phyloP scores from a whole-genome alignment of 768 basidiomycete species.

The Pisolithus sp. region DNA sequence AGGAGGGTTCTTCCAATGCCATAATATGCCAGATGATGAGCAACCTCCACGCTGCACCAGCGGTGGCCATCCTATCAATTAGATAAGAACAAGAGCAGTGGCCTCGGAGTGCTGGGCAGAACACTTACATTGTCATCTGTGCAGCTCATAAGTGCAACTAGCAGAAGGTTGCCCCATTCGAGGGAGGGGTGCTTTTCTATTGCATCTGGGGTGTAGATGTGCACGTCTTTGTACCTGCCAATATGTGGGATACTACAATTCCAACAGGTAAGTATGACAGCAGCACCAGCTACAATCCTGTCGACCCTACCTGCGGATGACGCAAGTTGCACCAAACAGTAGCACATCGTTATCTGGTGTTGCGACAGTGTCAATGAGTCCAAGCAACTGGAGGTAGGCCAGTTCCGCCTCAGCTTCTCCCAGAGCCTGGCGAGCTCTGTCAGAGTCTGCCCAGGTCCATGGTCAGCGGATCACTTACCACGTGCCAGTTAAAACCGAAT shows the following conservation, averaged over 20 bases:
- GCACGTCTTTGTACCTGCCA: background rate
- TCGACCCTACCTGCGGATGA: too few relatives aligned
- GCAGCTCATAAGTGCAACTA: background rate
- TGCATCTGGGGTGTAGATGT: background rate
- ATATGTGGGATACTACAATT: too few relatives aligned
- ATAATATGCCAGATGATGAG: background rate
- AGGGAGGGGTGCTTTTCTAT: background rate
- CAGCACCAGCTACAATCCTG: too few relatives aligned
- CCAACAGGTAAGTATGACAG: too few relatives aligned
- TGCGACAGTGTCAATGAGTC: background rate
- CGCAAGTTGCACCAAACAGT: constrained; percentile 1
- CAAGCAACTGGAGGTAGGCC: background rate
- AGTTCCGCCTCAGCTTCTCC: constrained; percentile 4
- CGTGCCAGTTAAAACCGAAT: constrained; percentile 35
- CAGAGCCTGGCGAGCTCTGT: background rate
- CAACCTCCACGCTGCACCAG: background rate
- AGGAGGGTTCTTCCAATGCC: background rate
- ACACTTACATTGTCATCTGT: background rate
- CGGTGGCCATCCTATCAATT: background rate
- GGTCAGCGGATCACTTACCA: constrained; percentile 5
- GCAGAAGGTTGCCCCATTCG: background rate
- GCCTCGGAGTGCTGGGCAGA: background rate
- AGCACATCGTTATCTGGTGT: background rate
- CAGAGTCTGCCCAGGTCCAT: background rate
- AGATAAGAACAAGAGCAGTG: background rate